Percentiles rank a stretch among this genome's conserved stretches.
These are phyloP conservation scores for Alternaria atra DNA, from an alignment of 2,329 filamentous ascomycete species.

Conservation along the genomic window DNA sequence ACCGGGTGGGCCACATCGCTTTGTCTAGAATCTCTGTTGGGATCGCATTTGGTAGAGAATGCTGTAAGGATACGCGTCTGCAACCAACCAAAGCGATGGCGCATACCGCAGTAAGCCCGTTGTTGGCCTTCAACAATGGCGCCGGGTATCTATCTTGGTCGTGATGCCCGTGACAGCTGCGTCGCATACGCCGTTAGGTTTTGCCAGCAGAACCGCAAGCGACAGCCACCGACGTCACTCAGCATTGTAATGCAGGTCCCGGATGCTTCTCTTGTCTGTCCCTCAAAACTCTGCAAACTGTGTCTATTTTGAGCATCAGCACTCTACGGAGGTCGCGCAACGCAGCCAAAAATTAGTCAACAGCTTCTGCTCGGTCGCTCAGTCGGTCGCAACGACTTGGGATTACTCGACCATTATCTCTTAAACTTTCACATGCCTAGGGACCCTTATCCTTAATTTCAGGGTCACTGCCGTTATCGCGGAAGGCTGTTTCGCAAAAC, in stretches of 20 bases:
- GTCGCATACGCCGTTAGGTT: slow-evolving; percentile 7
- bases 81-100: slow-evolving; percentile 10
- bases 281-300: slow-evolving; percentile 4
- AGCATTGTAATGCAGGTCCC: slow-evolving; percentile 19
- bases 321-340: background rate
- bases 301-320: slow-evolving; percentile 2
- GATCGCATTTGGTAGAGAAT: slow-evolving; percentile 14
- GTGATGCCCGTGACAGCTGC: slow-evolving; percentile 2
- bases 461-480: slow-evolving; percentile 18
- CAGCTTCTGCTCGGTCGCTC: background rate
- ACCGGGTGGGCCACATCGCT: slow-evolving; percentile 20
- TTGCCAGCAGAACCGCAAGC: slow-evolving; percentile 2
- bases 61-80: background rate
- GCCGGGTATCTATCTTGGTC: slow-evolving; percentile 3
- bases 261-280: background rate
- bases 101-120: background rate
- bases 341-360: background rate
- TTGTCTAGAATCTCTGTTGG: slow-evolving; percentile 25
- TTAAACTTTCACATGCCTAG: background rate
- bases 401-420: background rate
- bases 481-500: slow-evolving; percentile 18
- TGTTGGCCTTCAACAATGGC: slow-evolving; percentile 1
- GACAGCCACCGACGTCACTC: slow-evolving; percentile 18
- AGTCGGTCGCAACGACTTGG: background rate
- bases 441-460: slow-evolving; percentile 17